phyloP scores from a whole-genome alignment of 176 grass and related monocot species.

The Puccinellia tenuiflora region DNA sequence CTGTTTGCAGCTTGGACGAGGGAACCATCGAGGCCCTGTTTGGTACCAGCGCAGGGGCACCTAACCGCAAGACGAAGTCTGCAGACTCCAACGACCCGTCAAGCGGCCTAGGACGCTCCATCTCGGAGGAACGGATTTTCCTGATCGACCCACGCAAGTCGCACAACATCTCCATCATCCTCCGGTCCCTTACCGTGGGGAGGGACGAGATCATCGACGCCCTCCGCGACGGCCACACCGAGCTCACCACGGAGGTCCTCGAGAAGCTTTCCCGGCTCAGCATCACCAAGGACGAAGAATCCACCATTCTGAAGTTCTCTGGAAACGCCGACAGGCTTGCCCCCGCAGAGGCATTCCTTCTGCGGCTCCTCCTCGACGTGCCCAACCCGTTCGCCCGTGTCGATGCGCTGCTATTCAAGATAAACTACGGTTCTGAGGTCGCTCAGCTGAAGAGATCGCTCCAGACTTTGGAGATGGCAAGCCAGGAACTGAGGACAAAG shows the following conservation, averaged over 20 bases:
- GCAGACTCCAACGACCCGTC: constrained; percentile 33
- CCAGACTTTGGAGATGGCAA: constrained; percentile 53
- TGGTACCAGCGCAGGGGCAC: constrained; percentile 34
- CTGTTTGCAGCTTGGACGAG: constrained; percentile 68
- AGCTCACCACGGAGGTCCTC: constrained; percentile 61
- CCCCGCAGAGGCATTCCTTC: constrained; percentile 66
- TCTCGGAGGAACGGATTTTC: constrained; percentile 52
- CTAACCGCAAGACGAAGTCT: constrained; percentile 43
- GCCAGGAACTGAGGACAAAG: constrained; percentile 75
- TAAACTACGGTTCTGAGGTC: constrained; percentile 67
- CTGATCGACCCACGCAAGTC: constrained; percentile 82
- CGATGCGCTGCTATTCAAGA: constrained; percentile 66
- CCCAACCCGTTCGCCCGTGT: constrained; percentile 60
- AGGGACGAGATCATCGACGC: constrained; percentile 67
- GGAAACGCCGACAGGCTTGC: constrained; percentile 63
- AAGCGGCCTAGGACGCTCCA: constrained; percentile 19
- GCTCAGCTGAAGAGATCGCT: constrained; percentile 58
- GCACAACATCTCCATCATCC: constrained; percentile 91
- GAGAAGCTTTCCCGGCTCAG: constrained; percentile 66
- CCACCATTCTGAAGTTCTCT: constrained; percentile 56
- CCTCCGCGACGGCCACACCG: constrained; percentile 46
- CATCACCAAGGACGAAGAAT: constrained; percentile 67
- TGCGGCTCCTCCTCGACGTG: constrained; percentile 58
- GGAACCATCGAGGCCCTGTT: constrained; percentile 88
- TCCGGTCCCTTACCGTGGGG: constrained; percentile 58